These are phyloP conservation scores for Trichophyton rubrum DNA, from an alignment of 2,329 filamentous ascomycete genomes.

Conservation along the genomic window DNA sequence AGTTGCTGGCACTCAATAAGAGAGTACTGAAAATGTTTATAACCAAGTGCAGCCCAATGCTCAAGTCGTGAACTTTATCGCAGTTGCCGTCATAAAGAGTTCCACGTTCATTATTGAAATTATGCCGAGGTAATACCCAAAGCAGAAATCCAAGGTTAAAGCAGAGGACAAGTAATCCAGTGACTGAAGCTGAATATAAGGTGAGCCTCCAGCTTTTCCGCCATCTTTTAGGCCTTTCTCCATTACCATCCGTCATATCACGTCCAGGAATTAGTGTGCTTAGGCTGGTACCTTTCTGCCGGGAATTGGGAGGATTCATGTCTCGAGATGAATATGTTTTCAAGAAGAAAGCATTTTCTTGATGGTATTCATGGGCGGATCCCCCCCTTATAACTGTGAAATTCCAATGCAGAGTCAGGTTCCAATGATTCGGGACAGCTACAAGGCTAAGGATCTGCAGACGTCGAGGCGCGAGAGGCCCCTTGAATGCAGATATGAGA, in stretches of 20 bases:
- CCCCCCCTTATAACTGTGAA: no score
- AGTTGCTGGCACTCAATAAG: slow-evolving; percentile 24
- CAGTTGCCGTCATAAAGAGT: neutral
- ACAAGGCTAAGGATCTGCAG: no score
- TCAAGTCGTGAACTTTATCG: neutral
- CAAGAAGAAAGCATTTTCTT: no score
- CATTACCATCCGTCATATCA: neutral
- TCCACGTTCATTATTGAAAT: neutral
- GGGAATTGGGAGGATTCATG: no score
- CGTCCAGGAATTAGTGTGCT: neutral
- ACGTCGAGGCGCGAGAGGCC: no score
- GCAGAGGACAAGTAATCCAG: neutral
- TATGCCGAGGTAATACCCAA: neutral
- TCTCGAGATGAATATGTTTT: no score
- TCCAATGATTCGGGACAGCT: no score
- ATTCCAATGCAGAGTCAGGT: no score
- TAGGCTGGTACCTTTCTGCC: no score
- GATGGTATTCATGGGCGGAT: no score
- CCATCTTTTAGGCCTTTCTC: neutral
- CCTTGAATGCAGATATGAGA: no score
- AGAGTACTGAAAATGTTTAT: slow-evolving; percentile 27
- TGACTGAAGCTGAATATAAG: neutral
- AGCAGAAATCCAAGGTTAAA: neutral
- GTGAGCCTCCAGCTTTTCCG: neutral
- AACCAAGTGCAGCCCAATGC: slow-evolving; percentile 17